Percentiles rank a stretch among this genome's conserved stretches.
Evolutionary conservation across 306 rosid genomes (phyloP).

Genomic region (Ceratonia siliqua): DNA sequence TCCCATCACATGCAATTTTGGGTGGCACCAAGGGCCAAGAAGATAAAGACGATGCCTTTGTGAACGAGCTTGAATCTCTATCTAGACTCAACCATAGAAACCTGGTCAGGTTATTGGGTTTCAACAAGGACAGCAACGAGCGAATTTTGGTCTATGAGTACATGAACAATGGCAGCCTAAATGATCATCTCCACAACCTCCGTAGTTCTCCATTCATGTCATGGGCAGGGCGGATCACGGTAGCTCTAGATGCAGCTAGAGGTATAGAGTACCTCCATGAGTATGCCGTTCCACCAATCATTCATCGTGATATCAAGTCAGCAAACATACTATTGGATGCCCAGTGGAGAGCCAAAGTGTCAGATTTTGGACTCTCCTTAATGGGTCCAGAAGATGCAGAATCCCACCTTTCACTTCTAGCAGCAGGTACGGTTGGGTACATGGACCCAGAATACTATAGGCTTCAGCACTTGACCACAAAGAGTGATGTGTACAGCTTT

Average conservation of each 20-base stretch:
- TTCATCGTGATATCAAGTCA: conserved; percentile 80
- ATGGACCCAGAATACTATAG: conserved; percentile 92
- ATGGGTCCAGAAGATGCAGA: conserved; percentile 65
- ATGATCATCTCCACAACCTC: conserved; percentile 71
- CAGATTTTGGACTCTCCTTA: conserved; percentile 72
- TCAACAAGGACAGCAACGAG: conserved; percentile 64
- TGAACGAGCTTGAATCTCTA: conserved; percentile 69
- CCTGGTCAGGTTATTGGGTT: conserved; percentile 66
- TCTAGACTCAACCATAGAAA: conserved; percentile 91
- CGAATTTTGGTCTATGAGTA: conserved; percentile 76
- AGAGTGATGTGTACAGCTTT: conserved; percentile 90
- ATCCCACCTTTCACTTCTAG: conserved; percentile 56
- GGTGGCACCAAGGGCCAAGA: conserved; percentile 56
- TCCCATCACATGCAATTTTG: conserved; percentile 20
- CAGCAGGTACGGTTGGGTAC: conserved; percentile 81
- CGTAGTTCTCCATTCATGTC: conserved; percentile 43
- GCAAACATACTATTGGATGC: conserved; percentile 67
- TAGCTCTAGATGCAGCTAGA: conserved; percentile 77
- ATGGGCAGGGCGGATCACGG: conserved; percentile 55
- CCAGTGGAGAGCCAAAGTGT: conserved; percentile 59
- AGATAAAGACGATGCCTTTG: conserved; percentile 76
- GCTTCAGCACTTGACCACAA: conserved; percentile 67
- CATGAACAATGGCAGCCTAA: conserved; percentile 69
- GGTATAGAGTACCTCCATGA: conserved; percentile 71
- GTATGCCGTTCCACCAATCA: conserved; percentile 63